Evolutionary conservation across 768 basidiomycete species (phyloP), one percentile per base, ranked within the genome.

Genomic region (Melanogaster broomeanus): DNA sequence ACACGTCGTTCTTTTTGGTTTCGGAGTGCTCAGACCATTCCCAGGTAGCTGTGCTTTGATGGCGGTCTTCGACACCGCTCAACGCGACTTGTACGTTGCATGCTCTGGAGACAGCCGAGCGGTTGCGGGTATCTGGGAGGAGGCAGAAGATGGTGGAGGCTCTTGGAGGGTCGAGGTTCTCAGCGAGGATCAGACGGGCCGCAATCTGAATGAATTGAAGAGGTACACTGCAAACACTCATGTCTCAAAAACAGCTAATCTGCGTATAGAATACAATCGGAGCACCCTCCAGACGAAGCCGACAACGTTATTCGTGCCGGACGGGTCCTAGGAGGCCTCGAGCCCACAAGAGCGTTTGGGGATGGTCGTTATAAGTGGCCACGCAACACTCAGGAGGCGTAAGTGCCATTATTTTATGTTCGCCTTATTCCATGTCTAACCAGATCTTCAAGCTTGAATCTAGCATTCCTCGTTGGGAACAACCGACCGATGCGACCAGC

Each of bases 151-250:
- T 55, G 85, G 83, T 4, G 73, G 77, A 46, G 90, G 90, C 11
- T 77, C 75, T 46, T 99, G 97, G 97, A 81, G 85, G 41, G 88
- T 94, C 27, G 93, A 97, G 66, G 91, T 91, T n/a, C 77, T 99
- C 55, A 92, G 83, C 25, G 93, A 98, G 68, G 97, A 98, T 64
- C 95, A 98, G 74, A 98, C 95, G 7, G 97, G 93, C 34, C 83
- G 92, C 58, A 98, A 93, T 65, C 84, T 81, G 15, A 86, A 82
- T 41, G 97, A 99, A 70, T 73, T 88, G 22, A 80, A 80, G 66
- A 82, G 94, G 95, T 94, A 60, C 45, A 75, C n/a, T 16, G 12
- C 3, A 13, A 22, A 42, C 7, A 19, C 6, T 28, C 9, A 16
- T 47, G 37, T 46, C 24, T 45, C 31, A 19, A 7, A 40, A 7